Evolutionary conservation across 768 basidiomycete genomes (phyloP).

Genomic region (Serendipita vermifera): DNA sequence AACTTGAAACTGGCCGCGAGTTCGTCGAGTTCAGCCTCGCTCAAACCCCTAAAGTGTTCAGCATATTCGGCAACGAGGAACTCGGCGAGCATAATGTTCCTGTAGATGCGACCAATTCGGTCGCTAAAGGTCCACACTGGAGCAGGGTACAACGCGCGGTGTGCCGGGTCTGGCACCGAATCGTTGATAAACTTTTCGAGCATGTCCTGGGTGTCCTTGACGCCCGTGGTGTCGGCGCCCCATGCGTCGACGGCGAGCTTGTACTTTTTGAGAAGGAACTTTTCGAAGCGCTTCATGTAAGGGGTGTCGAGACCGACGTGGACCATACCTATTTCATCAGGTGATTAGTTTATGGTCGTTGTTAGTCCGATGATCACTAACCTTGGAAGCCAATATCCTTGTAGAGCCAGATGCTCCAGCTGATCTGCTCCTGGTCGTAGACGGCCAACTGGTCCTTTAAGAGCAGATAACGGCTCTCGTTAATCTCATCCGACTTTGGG

Average conservation of each 20-base stretch:
- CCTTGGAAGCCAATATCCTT: conserved; percentile 25
- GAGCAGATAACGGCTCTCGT: conserved; percentile 22
- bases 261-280: conserved; percentile 30
- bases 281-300: conserved; percentile 12
- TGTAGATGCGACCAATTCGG: conserved; percentile 21
- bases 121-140: conserved; percentile 25
- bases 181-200: conserved; percentile 22
- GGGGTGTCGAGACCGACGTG: neutral
- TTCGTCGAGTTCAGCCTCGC: conserved; percentile 27
- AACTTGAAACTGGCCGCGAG: conserved; percentile 32
- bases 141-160: conserved; percentile 23
- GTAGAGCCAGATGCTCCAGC: conserved; percentile 28
- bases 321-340: neutral
- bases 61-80: conserved; percentile 23
- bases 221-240: conserved; percentile 26
- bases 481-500: conserved; percentile 22
- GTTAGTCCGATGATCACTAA: conserved; percentile 14
- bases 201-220: conserved; percentile 24
- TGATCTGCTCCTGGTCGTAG: conserved; percentile 20
- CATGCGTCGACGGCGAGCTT: conserved; percentile 29
- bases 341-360: neutral
- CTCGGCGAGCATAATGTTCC: conserved; percentile 28
- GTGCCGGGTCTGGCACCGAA: conserved; percentile 19
- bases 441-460: conserved; percentile 24
- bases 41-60: conserved; percentile 25